Evolutionary conservation across 441 rosid genomes (phyloP).

Genomic region (Gossypium lobatum): DNA sequence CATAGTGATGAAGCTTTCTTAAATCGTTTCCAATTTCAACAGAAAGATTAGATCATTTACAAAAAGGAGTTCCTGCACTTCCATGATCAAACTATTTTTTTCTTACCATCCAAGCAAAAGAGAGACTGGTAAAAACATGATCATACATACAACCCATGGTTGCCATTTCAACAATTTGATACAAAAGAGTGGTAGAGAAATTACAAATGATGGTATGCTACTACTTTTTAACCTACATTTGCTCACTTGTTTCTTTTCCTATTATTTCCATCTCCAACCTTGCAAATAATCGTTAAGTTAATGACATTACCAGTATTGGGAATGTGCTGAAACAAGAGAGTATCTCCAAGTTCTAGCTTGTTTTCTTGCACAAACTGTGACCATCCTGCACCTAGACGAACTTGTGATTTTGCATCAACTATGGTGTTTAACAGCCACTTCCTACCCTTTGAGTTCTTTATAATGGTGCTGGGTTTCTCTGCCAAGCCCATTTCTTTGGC

Average conservation of each 20-base stretch:
- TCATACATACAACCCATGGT: neutral
- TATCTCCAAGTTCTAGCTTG: neutral
- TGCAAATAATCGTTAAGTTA: neutral
- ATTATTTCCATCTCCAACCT: neutral
- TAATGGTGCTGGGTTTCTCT: neutral
- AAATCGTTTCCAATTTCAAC: neutral
- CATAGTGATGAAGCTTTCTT: neutral
- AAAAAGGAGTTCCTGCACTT: neutral
- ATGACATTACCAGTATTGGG: neutral
- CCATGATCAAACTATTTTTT: neutral
- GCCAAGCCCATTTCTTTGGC: neutral
- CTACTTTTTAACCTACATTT: neutral
- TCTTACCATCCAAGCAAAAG: neutral
- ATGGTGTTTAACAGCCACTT: neutral
- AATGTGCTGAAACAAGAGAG: neutral
- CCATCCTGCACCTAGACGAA: conserved; percentile 8
- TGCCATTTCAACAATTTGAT: neutral
- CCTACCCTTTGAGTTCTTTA: conserved; percentile 1
- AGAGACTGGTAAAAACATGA: neutral
- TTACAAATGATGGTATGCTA: neutral
- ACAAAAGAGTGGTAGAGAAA: neutral
- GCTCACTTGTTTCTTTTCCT: neutral
- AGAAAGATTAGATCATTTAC: neutral
- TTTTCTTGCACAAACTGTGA: neutral
- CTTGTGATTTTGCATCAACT: neutral